These are phyloP conservation scores for Penicillium glabrum DNA, from an alignment of 2,329 filamentous ascomycete genomes.

Conservation along the genomic window DNA sequence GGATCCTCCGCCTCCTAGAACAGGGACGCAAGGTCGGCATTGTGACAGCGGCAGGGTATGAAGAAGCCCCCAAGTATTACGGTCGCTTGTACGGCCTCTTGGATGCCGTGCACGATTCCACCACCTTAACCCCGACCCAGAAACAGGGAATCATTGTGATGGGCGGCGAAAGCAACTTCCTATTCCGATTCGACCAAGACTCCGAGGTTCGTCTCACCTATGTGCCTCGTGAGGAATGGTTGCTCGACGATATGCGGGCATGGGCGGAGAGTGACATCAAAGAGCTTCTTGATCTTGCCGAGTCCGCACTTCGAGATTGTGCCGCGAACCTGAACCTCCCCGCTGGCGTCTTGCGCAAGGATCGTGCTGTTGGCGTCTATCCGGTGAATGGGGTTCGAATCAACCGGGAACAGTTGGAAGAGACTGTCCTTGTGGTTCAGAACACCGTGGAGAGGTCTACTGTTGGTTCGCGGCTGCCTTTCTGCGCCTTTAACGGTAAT, in stretches of 20 bases:
- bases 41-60: slow-evolving; percentile 95
- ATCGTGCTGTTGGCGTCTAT: slow-evolving; percentile 78
- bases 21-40: slow-evolving; percentile 86
- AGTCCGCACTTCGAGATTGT: slow-evolving; percentile 79
- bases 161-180: slow-evolving; percentile 94
- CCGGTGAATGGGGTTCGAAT: slow-evolving; percentile 67
- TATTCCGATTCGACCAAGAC: slow-evolving; percentile 73
- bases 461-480: slow-evolving; percentile 71
- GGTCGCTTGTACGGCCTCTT: slow-evolving; percentile 82
- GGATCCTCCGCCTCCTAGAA: slow-evolving; percentile 68
- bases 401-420: slow-evolving; percentile 85
- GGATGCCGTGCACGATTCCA: slow-evolving; percentile 68
- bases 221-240: slow-evolving; percentile 59
- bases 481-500: slow-evolving; percentile 90
- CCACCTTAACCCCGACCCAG: slow-evolving; percentile 61
- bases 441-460: slow-evolving; percentile 82
- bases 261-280: slow-evolving; percentile 67
- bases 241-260: slow-evolving; percentile 55
- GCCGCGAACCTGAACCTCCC: slow-evolving; percentile 76
- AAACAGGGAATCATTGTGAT: slow-evolving; percentile 84
- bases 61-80: slow-evolving; percentile 82
- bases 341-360: slow-evolving; percentile 80
- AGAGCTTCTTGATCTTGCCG: slow-evolving; percentile 82
- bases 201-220: slow-evolving; percentile 68
- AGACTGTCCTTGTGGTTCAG: slow-evolving; percentile 92